A percentile compares a stretch with the other conserved stretches of the same genome.
These are phyloP conservation scores for Cystobasidiaceae sp. DNA, from an alignment of 1,284 basidiomycete species.

Conservation along the genomic window DNA sequence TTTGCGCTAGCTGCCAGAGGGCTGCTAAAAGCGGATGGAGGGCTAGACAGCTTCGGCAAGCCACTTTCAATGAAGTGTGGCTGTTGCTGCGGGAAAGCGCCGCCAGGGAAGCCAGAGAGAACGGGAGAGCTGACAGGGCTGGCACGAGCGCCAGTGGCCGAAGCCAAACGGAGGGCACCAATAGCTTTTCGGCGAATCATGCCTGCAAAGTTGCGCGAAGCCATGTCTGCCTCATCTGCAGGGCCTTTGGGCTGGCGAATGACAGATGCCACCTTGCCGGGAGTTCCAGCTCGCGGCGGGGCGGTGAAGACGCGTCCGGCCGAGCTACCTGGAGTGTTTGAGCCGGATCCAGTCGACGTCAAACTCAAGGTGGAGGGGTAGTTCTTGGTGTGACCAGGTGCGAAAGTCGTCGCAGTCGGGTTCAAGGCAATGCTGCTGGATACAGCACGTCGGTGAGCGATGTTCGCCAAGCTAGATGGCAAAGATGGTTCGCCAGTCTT, in stretches of 20 bases:
- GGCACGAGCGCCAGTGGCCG: conserved; percentile 4
- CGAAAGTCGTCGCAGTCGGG: conserved; percentile 9
- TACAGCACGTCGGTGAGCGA: background rate
- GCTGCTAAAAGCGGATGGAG: background rate
- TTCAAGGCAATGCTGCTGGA: too few relatives aligned
- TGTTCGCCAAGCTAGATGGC: background rate
- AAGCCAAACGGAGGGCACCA: conserved; percentile 18
- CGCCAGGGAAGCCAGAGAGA: background rate
- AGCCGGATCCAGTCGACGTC: background rate
- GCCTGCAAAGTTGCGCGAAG: conserved; percentile 27
- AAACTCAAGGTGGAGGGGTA: conserved; percentile 22
- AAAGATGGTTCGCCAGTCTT: background rate
- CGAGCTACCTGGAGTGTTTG: too few relatives aligned
- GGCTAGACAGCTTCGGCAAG: background rate
- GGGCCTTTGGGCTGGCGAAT: conserved; percentile 29
- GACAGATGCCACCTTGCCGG: background rate
- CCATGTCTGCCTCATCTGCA: conserved; percentile 24
- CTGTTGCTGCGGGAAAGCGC: too few relatives aligned
- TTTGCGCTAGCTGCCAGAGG: conserved; percentile 1
- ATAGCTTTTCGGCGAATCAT: conserved; percentile 29
- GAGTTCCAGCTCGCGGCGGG: conserved; percentile 13
- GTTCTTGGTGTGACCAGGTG: background rate
- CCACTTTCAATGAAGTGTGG: too few relatives aligned
- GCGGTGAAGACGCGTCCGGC: conserved; percentile 22
- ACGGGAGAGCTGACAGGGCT: conserved; percentile 19